These are phyloP conservation scores for Ceratobasidium sp. DNA, from an alignment of 1,284 basidiomycete genomes.

Conservation along the genomic window DNA sequence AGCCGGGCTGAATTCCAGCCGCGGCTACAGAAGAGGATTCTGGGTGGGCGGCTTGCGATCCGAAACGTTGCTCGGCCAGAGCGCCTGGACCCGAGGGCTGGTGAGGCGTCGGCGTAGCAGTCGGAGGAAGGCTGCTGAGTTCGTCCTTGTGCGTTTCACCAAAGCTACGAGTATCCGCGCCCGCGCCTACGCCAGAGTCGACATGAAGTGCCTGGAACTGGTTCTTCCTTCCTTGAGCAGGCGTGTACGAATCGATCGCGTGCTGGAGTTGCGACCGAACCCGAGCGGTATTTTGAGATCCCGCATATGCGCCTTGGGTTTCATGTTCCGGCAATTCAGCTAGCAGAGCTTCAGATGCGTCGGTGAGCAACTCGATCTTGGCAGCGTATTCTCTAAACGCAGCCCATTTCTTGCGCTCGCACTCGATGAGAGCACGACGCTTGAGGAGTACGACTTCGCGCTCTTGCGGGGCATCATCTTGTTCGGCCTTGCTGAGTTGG, in stretches of 20 bases:
- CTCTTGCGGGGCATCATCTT: slow-evolving; percentile 68
- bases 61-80: slow-evolving; percentile 29
- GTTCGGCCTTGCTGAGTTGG: slow-evolving; percentile 66
- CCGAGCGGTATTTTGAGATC: slow-evolving; percentile 65
- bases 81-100: slow-evolving; percentile 14
- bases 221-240: slow-evolving; percentile 58
- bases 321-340: slow-evolving; percentile 67
- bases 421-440: slow-evolving; percentile 72
- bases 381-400: slow-evolving; percentile 81
- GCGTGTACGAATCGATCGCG: slow-evolving; percentile 74
- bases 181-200: slow-evolving; percentile 51
- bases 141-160: slow-evolving; percentile 79
- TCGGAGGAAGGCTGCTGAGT: slow-evolving; percentile 55
- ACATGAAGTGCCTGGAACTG: slow-evolving; percentile 53
- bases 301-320: slow-evolving; percentile 65
- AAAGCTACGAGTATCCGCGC: slow-evolving; percentile 70
- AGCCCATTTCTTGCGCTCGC: slow-evolving; percentile 74
- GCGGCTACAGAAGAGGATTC: slow-evolving; percentile 1
- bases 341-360: slow-evolving; percentile 67
- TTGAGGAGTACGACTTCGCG: slow-evolving; percentile 71
- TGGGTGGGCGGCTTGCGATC: slow-evolving; percentile 16
- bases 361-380: slow-evolving; percentile 72
- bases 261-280: slow-evolving; percentile 75
- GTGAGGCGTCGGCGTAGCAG: slow-evolving; percentile 8
- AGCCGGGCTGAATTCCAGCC: slow-evolving; percentile 3